A percentile compares a stretch with the other conserved stretches of the same genome.
These are phyloP conservation scores for Blastocladiella britannica DNA, from an alignment of 192 early-diverging fungal species.

Conservation along the genomic window DNA sequence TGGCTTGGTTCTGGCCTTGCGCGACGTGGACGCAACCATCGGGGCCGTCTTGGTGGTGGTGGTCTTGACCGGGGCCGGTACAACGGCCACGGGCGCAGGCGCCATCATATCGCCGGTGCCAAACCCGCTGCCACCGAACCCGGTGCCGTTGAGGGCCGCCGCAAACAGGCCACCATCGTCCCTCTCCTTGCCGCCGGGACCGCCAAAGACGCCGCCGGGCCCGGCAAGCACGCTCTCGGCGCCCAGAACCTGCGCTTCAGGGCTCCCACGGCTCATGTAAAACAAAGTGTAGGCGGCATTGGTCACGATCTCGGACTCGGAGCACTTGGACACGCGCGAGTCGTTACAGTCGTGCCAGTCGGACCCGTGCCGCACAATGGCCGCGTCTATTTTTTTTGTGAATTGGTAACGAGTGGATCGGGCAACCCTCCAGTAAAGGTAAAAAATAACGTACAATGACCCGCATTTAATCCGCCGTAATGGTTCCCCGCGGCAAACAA, in stretches of 20 bases:
- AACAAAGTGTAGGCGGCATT: not conserved
- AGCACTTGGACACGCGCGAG: conserved; percentile 1
- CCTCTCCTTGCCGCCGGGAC: no score
- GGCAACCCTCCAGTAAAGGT: not conserved
- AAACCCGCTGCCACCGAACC: no score
- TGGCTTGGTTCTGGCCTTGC: not conserved
- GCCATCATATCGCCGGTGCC: no score
- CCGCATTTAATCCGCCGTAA: not conserved
- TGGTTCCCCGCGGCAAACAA: not conserved
- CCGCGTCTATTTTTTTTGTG: not conserved
- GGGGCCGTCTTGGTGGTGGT: no score
- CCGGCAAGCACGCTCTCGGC: no score
- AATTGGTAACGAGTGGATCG: not conserved
- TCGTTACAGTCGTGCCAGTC: not conserved
- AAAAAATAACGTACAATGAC: not conserved
- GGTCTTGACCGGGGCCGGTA: not conserved
- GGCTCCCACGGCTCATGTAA: not conserved
- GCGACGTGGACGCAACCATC: not conserved
- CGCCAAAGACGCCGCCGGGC: no score
- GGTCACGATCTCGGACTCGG: not conserved
- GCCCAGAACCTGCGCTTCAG: no score
- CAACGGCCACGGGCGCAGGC: no score
- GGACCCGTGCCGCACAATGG: not conserved
- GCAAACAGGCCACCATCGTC: no score
- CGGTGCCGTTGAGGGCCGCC: no score